Evolutionary conservation across 2,329 filamentous ascomycete genomes (phyloP).

Genomic region (Aciculosporium take): DNA sequence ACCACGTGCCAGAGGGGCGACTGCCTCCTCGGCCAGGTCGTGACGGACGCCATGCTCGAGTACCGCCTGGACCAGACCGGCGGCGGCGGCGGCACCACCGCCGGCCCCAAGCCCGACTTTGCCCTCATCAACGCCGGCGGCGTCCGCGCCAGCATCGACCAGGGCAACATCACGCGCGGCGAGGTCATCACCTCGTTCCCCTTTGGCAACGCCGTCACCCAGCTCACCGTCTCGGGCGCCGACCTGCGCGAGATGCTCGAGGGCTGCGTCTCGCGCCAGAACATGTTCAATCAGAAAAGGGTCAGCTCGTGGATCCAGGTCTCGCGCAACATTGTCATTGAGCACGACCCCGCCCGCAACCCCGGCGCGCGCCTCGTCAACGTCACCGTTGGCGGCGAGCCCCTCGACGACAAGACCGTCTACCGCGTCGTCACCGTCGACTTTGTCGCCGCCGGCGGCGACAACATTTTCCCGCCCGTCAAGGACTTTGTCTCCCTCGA

Average conservation of each 20-base stretch:
- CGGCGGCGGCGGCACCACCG: conserved; percentile 19
- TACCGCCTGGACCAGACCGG: conserved; percentile 38
- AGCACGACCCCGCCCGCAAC: conserved; percentile 38
- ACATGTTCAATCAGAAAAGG: conserved; percentile 35
- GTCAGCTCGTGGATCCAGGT: conserved; percentile 49
- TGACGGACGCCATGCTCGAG: conserved; percentile 45
- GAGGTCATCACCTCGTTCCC: conserved; percentile 51
- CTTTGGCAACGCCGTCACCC: conserved; percentile 50
- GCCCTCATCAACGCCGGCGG: conserved; percentile 51
- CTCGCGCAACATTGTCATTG: conserved; percentile 38
- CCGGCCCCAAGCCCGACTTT: conserved; percentile 29
- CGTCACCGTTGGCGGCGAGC: conserved; percentile 33
- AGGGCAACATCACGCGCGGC: conserved; percentile 46
- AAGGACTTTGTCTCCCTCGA: conserved; percentile 31
- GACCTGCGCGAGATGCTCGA: conserved; percentile 44
- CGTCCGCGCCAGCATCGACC: conserved; percentile 47
- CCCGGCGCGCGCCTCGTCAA: conserved; percentile 37
- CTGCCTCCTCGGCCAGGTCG: conserved; percentile 42
- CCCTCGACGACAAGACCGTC: conserved; percentile 28
- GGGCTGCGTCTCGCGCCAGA: conserved; percentile 40
- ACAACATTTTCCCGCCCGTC: conserved; percentile 39
- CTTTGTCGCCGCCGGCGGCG: conserved; percentile 47
- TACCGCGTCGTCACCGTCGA: conserved; percentile 50
- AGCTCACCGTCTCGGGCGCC: conserved; percentile 37
- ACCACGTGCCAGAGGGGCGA: conserved; percentile 41